Base-by-base conservation (phyloP, 345 rosid genomes). In the Reutealis trisperma region DNA sequence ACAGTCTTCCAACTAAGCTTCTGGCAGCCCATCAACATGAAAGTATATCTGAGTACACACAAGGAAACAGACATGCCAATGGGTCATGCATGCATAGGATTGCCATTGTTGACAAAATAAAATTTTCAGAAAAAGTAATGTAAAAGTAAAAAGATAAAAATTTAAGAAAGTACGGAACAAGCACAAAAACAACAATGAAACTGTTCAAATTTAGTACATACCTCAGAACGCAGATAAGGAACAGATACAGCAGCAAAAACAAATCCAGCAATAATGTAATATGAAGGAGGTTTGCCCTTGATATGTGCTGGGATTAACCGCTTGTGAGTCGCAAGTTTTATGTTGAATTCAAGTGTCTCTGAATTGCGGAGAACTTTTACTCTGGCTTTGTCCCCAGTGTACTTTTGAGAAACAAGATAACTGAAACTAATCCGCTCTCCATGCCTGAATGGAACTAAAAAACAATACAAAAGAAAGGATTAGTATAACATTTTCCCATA, bases 161-260 rank as follows among this genome's bases (percentile, higher is more conserved):
- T 6, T 32, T 4, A 37, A 54, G 8, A 9, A 10, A n/a, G 21
- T 8, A 74, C 60, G 47, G 6, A 60, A 47, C 47, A 24, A 63
- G 14, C 58, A 21, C 21, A 45, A 54, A 42, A 32, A 74, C 72
- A 13, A 68, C 7, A 3, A 14, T 19, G 24, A 25, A 22, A 71
- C 14, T 58, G 21, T 45, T 15, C 61, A 52, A 68, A 74, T 30
- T 71, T 55, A 60, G 47, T 32, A 59, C 65, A 22, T 68, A 94
- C 99, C 99, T 95, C 99, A 51, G 98, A 91, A 27, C 93, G 94
- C 81, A 95, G 84, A 86, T 95, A 95, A 1, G 98, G 99, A 76
- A 93, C 98, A 69, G 97, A 88, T 58, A 93, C 93, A 61, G 94
- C 86, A 21, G 94, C 72, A 75, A 94, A 94, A 69, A 94, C 96